These are phyloP conservation scores for Penicillium sp. DNA, from an alignment of 2,329 filamentous ascomycete species.

Conservation along the genomic window DNA sequence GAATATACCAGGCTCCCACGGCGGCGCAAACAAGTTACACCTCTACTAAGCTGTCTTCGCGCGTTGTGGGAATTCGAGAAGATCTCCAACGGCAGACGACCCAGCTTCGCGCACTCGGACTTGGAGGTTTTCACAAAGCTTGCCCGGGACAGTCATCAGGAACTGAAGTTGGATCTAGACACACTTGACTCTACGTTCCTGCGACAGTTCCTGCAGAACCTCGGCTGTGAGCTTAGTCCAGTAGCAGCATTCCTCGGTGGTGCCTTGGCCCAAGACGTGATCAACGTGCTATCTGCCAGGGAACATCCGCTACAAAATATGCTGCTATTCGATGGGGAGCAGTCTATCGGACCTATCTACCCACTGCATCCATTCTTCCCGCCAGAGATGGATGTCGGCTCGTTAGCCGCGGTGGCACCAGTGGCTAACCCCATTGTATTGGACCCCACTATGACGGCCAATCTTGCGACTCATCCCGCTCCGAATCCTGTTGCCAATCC, in stretches of 20 bases:
- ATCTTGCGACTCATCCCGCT: conserved; percentile 14
- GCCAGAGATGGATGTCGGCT: conserved; percentile 34
- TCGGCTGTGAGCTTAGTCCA: conserved; percentile 82
- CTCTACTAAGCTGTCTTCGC: conserved; percentile 82
- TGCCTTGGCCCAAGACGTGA: conserved; percentile 91
- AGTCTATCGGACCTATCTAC: conserved; percentile 78
- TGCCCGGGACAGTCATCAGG: conserved; percentile 77
- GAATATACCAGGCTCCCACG: conserved; percentile 72
- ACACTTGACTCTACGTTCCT: conserved; percentile 75
- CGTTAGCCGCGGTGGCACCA: conserved; percentile 37
- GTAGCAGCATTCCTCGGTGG: conserved; percentile 89
- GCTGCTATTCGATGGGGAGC: conserved; percentile 86
- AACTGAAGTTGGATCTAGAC: conserved; percentile 71
- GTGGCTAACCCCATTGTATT: conserved; percentile 37
- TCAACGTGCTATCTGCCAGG: conserved; percentile 88
- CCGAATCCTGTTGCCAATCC: neutral
- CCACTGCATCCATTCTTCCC: conserved; percentile 73
- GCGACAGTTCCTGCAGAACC: conserved; percentile 82
- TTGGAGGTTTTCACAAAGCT: conserved; percentile 77
- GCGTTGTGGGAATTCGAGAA: conserved; percentile 88
- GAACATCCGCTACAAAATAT: conserved; percentile 98
- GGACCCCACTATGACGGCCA: conserved; percentile 1
- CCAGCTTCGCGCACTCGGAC: conserved; percentile 66
- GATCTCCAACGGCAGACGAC: conserved; percentile 58
- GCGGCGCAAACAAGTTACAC: conserved; percentile 75